phyloP scores from a whole-genome alignment of 306 rosid genomes.

The Hylodesmum podocarpum region DNA sequence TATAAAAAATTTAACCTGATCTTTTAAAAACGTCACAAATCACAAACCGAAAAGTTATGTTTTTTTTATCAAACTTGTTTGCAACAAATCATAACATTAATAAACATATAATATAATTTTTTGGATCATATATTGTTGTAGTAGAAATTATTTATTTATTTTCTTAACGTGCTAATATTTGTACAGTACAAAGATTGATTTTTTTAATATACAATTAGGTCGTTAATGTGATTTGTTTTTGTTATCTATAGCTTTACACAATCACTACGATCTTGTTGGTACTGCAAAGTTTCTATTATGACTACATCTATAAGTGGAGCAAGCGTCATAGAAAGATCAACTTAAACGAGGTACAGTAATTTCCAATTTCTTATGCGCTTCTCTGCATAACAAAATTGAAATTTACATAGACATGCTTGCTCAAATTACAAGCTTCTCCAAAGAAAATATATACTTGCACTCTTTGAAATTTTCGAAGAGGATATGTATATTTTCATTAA shows the following conservation, averaged over 20 bases:
- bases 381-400: neutral
- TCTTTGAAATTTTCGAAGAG: neutral
- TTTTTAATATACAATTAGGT: neutral
- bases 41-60: no score
- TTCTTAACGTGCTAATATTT: neutral
- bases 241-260: slow-evolving; percentile 71
- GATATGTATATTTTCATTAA: neutral
- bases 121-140: no score
- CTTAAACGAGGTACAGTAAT: slow-evolving; percentile 38
- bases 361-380: neutral
- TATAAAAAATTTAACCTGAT: neutral
- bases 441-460: neutral
- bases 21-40: neutral
- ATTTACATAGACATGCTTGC: neutral
- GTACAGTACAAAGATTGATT: neutral
- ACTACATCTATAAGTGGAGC: slow-evolving; percentile 48
- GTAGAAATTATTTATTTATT: neutral
- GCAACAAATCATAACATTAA: no score
- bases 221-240: neutral
- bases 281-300: slow-evolving; percentile 73
- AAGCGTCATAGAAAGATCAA: slow-evolving; percentile 32
- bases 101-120: no score
- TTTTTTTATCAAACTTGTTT: no score
- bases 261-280: slow-evolving; percentile 69
- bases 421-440: neutral